Evolutionary conservation across 768 basidiomycete species (phyloP).

Genomic region (Lactarius sp.): DNA sequence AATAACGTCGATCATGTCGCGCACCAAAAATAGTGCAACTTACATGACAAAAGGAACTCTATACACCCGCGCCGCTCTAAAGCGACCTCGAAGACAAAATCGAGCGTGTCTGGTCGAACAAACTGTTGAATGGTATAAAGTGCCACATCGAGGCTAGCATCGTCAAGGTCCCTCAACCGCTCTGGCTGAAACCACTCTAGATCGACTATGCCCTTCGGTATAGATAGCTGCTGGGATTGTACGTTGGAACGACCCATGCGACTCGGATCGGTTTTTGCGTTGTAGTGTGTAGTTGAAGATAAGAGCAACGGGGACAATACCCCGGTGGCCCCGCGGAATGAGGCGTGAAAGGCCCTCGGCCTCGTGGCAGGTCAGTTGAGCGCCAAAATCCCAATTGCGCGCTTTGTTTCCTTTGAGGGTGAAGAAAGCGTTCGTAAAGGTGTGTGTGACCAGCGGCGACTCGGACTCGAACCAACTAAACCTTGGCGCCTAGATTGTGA

Average conservation of each 20-base stretch:
- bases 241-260: not conserved
- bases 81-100: slow-evolving; percentile 11
- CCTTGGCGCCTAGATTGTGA: too few species aligned
- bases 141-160: slow-evolving; percentile 8
- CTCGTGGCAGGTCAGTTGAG: not conserved
- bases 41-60: slow-evolving; percentile 20
- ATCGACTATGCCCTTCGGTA: slow-evolving; percentile 2
- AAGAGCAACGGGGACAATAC: not conserved
- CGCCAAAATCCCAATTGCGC: not conserved
- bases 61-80: slow-evolving; percentile 9
- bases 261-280: not conserved
- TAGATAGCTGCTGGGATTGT: not conserved
- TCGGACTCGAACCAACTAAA: not conserved
- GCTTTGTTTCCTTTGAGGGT: not conserved
- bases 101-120: slow-evolving; percentile 7
- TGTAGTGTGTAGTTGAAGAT: not conserved
- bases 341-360: not conserved
- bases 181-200: slow-evolving; percentile 13
- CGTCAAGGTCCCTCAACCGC: slow-evolving; percentile 4
- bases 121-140: slow-evolving; percentile 4
- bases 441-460: not conserved
- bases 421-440: not conserved
- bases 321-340: not conserved
- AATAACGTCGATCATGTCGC: not conserved
- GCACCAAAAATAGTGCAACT: not conserved